These are phyloP conservation scores for Umbelopsis isabellina DNA, from an alignment of 192 early-diverging fungal species.

Conservation along the genomic window DNA sequence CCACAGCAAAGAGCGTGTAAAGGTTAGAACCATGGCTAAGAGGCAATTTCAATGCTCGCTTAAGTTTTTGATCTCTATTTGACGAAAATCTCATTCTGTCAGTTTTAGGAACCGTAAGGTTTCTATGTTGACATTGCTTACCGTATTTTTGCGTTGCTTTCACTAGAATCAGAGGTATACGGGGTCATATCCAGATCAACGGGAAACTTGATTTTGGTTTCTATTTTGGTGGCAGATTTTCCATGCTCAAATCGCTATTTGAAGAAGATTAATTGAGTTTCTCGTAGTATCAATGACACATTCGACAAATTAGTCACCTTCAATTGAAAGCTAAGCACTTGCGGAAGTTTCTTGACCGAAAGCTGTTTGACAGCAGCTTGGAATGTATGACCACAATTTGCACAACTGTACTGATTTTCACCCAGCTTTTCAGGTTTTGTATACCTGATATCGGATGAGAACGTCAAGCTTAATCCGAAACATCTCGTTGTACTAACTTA, in stretches of 20 bases:
- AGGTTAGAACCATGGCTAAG: slow-evolving; percentile 52
- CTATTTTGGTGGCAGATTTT: slow-evolving; percentile 74
- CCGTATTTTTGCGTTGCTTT: slow-evolving; percentile 21
- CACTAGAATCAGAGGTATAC: slow-evolving; percentile 64
- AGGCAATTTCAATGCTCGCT: neutral
- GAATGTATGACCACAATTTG: slow-evolving; percentile 60
- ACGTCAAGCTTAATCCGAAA: neutral
- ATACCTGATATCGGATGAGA: slow-evolving; percentile 37
- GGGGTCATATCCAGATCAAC: slow-evolving; percentile 88
- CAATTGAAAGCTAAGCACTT: slow-evolving; percentile 89
- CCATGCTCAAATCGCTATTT: slow-evolving; percentile 84
- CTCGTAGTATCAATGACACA: neutral
- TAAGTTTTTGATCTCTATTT: neutral
- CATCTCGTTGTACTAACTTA: no score
- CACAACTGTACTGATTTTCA: slow-evolving; percentile 68
- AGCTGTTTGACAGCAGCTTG: slow-evolving; percentile 85
- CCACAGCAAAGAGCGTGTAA: slow-evolving; percentile 90
- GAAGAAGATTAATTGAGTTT: neutral
- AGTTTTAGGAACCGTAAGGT: neutral
- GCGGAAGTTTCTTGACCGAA: slow-evolving; percentile 82
- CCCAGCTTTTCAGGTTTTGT: slow-evolving; percentile 83
- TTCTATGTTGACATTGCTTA: neutral
- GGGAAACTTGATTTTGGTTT: slow-evolving; percentile 86
- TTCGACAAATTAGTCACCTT: slow-evolving; percentile 56
- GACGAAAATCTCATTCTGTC: neutral